phyloP scores from a whole-genome alignment of 352 stramenopile genomes.

The Pythium monospermum region DNA sequence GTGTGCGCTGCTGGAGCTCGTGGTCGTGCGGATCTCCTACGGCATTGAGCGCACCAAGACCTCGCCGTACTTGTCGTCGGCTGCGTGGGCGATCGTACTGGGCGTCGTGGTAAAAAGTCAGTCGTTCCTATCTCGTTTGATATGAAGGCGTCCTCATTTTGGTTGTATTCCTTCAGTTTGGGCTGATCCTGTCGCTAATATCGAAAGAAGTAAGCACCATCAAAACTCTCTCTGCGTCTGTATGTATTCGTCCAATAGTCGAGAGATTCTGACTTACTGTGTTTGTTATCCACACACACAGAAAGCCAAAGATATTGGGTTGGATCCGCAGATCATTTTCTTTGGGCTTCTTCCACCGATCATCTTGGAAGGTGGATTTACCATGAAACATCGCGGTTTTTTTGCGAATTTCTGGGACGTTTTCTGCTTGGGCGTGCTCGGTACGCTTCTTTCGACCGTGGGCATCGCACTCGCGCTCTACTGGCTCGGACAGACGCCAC shows the following conservation, averaged over 20 bases:
- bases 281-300: conserved; percentile 3
- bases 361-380: conserved; percentile 59
- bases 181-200: conserved; percentile 10
- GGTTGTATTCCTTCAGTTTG: conserved; percentile 2
- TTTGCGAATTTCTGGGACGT: conserved; percentile 43
- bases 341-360: conserved; percentile 56
- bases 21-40: conserved; percentile 54
- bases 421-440: conserved; percentile 38
- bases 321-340: conserved; percentile 52
- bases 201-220: conserved; percentile 19
- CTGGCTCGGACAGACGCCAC: conserved; percentile 27
- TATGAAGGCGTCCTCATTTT: background rate
- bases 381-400: conserved; percentile 52
- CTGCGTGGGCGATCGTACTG: conserved; percentile 49
- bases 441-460: conserved; percentile 42
- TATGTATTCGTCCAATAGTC: too few relatives aligned
- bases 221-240: too few relatives aligned
- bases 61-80: conserved; percentile 37
- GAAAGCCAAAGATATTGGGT: conserved; percentile 25
- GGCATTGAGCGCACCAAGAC: conserved; percentile 36
- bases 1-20: conserved; percentile 40
- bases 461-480: conserved; percentile 35
- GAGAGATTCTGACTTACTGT: too few relatives aligned
- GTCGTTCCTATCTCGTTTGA: too few relatives aligned
- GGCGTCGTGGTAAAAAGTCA: conserved; percentile 39